Evolutionary conservation across 2,329 filamentous ascomycete genomes (phyloP), one percentile per base, ranked within the genome.

Genomic region (Diaporthe caulivora): DNA sequence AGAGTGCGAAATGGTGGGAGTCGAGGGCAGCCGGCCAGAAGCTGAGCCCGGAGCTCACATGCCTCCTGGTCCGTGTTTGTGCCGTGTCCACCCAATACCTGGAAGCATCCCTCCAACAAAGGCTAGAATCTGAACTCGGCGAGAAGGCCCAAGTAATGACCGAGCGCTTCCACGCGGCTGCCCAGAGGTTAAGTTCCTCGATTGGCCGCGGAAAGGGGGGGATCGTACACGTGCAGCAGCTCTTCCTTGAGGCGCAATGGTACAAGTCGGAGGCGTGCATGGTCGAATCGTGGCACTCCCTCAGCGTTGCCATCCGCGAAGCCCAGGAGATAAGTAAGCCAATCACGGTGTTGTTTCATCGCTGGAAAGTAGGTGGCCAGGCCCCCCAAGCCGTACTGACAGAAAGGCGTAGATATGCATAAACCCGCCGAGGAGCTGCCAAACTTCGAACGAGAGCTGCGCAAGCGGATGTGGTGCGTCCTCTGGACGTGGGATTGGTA

Each of bases 201-300:
- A 85, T 87, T 51, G 69, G 81, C 3, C 83, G 85, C 1, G 85
- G 85, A 0, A 82, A 82, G 67, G 85, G 84, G 1, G 83, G 85
- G 3, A 77, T 87, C 9, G 78, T 81, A 47, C 84, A 87, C 21
- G 83, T 88, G 1, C 86, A 88, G 76, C 86, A 88, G 76, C 79
- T 86, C n/a, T 87, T 88, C 70, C 75, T 87, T 4, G 85, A 82
- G 29, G 82, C 83, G 2, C 80, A 81, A 29, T 88, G 86, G 86
- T 83, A 83, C 55, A 87, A 87, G 74, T 83, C 83, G 4, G 85
- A 86, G 71, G 83, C 83, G 18, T 81, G 82, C 26, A 87, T 87
- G 76, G 82, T 85, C 1, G 85, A 87, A 40, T 82, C 86, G 0
- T 88, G 86, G 86, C 86, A 87, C 79, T 78, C 83, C 3, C 75